Evolutionary conservation across 306 rosid genomes (phyloP), one percentile per base, ranked within the genome.

Genomic region (Vachellia collinsii): DNA sequence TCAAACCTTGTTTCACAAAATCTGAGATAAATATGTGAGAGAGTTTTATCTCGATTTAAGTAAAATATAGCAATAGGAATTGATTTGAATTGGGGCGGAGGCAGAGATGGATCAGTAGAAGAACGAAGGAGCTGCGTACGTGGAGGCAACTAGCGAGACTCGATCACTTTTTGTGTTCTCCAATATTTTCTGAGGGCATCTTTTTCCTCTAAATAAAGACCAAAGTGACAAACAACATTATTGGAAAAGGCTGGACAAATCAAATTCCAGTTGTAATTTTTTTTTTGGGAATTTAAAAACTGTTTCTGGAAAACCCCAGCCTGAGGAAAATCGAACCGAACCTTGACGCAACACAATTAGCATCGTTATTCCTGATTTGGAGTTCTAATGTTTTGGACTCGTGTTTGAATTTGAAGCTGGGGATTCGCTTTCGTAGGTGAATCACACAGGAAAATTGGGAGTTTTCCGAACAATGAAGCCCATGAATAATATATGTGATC

Each of bases 401-500:
- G 41, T 25, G 22, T 46, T 70, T 70, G 75, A 46, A 70, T 70
- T 46, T 46, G 19, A 13, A 70, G 22, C 75, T 46, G 75, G 75
- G 72, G 58, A 22, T 70, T 70, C 41, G 58, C 41, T 70, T 23
- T 50, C n/a, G 11, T 70, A 6, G 75, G 41, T 46, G 74, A 69
- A 69, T 69, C 37, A 11, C 73, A 39, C 22, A 3, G 34, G 20
- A 42, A 42, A 20, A 42, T 42, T 41, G 36, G 53, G 10, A 23
- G 51, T n/a, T 69, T 69, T 69, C 12, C 56, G 13, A 46, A 23
- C 58, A 12, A 70, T 70, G 75, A 70, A 70, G 75, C 58, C 59
- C 44, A 86, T 96, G 87, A 88, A 85, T 81, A 79, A 86, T 79
- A 36, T 96, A 37, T 83, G 77, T 74, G 99, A 96, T 93, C 92